Percentiles rank a stretch among this genome's conserved stretches.
Conservation (phyloP, 768 basidiomycete species). For the Tulasnella sp. region DNA sequence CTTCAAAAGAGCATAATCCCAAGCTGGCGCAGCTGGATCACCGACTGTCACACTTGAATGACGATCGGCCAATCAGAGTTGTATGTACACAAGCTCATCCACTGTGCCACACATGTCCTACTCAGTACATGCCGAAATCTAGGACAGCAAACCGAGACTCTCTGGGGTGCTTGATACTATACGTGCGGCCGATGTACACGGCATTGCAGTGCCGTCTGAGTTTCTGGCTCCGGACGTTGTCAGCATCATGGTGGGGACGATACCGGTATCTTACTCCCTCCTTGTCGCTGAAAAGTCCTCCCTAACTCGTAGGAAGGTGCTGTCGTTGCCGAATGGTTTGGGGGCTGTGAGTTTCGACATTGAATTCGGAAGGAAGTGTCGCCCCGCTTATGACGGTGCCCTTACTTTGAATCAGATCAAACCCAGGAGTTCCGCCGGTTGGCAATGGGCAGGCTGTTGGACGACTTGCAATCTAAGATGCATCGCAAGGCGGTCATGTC, state of each 20-base stretch:
- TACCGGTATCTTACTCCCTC: conserved; percentile 7
- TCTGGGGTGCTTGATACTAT: conserved; percentile 69
- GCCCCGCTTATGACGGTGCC: not conserved
- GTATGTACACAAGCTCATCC: not conserved
- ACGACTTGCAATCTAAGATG: conserved; percentile 54
- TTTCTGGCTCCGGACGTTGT: conserved; percentile 53
- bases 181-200: conserved; percentile 56
- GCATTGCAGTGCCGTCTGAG: conserved; percentile 56
- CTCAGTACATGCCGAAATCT: no score
- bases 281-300: not conserved
- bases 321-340: conserved; percentile 70
- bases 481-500: conserved; percentile 40
- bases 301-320: conserved; percentile 45
- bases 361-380: not conserved
- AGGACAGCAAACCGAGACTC: conserved; percentile 61
- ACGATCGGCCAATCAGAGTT: conserved; percentile 35
- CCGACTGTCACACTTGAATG: conserved; percentile 55
- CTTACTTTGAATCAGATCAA: conserved; percentile 37
- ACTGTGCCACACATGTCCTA: not conserved
- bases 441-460: conserved; percentile 65
- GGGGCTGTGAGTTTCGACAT: conserved; percentile 29
- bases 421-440: conserved; percentile 62
- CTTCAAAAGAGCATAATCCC: conserved; percentile 51
- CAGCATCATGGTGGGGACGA: conserved; percentile 40
- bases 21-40: conserved; percentile 49